phyloP scores from a whole-genome alignment of 179 eudicot genomes.

The Silene coronaria region DNA sequence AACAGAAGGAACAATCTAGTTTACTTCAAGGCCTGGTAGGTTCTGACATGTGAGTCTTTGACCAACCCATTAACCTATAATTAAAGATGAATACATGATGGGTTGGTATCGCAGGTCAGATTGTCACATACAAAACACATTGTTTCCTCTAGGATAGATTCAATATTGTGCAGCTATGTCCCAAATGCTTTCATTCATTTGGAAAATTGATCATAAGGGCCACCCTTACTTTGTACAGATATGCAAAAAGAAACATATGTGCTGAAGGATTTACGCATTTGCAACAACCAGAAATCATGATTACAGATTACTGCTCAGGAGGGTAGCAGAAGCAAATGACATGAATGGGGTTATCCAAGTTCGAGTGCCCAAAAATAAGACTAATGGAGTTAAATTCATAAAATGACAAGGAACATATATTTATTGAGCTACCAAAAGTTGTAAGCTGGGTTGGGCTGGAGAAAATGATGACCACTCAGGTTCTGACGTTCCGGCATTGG shows the following conservation, averaged over 20 bases:
- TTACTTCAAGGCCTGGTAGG: too few relatives aligned
- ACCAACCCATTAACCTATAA: too few relatives aligned
- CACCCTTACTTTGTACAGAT: too few relatives aligned
- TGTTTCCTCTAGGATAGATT: too few relatives aligned
- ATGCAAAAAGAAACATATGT: too few relatives aligned
- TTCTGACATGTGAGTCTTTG: too few relatives aligned
- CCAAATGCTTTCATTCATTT: too few relatives aligned
- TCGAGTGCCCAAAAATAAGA: not conserved
- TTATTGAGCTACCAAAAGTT: not conserved
- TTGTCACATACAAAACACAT: too few relatives aligned
- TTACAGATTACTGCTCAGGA: not conserved
- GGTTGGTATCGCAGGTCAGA: too few relatives aligned
- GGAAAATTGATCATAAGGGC: conserved; percentile 4
- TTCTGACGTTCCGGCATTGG: not conserved
- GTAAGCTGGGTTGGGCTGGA: not conserved
- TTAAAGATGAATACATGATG: too few relatives aligned
- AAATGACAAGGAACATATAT: not conserved
- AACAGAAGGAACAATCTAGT: too few relatives aligned
- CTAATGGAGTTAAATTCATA: not conserved
- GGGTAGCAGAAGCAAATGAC: not conserved
- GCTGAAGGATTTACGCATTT: not conserved
- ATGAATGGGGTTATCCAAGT: not conserved
- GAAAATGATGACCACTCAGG: not conserved
- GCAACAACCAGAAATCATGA: not conserved
- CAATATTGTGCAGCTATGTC: too few relatives aligned